These are phyloP conservation scores for Barnettozyma siamensis DNA, from an alignment of 805 yeast genomes.

Conservation along the genomic window DNA sequence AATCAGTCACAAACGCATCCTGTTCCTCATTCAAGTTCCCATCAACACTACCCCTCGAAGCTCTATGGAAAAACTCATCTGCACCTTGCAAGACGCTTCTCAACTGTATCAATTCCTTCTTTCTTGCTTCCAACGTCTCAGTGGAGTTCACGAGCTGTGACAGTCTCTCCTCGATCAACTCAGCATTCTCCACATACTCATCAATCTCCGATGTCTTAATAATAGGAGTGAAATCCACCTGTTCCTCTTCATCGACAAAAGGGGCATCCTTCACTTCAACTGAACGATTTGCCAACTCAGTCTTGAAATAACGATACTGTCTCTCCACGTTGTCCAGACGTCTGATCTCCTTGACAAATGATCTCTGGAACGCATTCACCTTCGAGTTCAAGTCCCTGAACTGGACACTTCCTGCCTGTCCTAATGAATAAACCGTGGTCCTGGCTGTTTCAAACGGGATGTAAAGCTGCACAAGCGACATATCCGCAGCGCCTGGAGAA, in stretches of 20 bases:
- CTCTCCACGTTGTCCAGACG: constrained; percentile 80
- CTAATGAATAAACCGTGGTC: constrained; percentile 78
- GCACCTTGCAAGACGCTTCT: constrained; percentile 48
- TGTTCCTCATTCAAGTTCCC: neutral
- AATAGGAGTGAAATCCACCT: constrained; percentile 15
- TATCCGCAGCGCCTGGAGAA: constrained; percentile 78
- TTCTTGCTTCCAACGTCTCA: constrained; percentile 54
- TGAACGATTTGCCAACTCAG: constrained; percentile 43
- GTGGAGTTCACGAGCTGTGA: constrained; percentile 65
- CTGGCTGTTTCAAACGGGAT: constrained; percentile 89
- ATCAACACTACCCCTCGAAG: constrained; percentile 12
- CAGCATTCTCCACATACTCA: constrained; percentile 61
- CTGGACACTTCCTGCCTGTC: constrained; percentile 81
- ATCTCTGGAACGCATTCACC: constrained; percentile 81
- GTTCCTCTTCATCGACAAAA: constrained; percentile 25
- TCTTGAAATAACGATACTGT: constrained; percentile 59
- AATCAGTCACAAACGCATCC: constrained; percentile 1
- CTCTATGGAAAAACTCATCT: constrained; percentile 39
- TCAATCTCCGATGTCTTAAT: constrained; percentile 40
- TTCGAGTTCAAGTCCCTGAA: constrained; percentile 85
- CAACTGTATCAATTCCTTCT: constrained; percentile 57
- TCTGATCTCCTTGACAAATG: constrained; percentile 86
- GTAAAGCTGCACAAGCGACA: constrained; percentile 90
- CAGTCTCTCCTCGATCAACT: constrained; percentile 70
- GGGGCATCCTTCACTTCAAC: constrained; percentile 31